Conservation (phyloP, 139 green algal species). For the Tetradesmus lagerheimii region DNA sequence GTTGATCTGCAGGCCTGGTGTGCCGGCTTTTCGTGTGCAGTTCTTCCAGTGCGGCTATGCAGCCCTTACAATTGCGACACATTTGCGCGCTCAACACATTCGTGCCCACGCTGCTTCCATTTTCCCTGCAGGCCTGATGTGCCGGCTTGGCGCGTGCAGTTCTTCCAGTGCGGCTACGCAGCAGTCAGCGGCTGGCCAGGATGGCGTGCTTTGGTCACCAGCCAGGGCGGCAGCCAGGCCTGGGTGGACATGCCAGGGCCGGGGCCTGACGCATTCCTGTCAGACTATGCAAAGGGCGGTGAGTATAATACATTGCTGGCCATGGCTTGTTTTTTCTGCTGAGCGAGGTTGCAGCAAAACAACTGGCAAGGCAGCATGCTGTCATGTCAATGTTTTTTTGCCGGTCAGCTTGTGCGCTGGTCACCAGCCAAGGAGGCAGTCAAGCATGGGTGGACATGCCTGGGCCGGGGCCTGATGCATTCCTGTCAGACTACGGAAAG, state of each 20-base stretch:
- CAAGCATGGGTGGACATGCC: conserved; percentile 63
- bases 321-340: too few species aligned
- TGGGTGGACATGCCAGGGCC: conserved; percentile 63
- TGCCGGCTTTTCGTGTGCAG: conserved; percentile 73
- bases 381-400: too few species aligned
- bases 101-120: too few species aligned
- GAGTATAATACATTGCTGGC: neutral
- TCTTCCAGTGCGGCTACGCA: conserved; percentile 73
- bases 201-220: conserved; percentile 75
- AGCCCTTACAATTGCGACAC: conserved; percentile 28
- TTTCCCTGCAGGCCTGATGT: conserved; percentile 60
- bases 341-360: too few species aligned
- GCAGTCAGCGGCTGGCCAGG: conserved; percentile 63
- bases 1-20: conserved; percentile 57
- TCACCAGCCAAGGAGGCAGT: conserved; percentile 58
- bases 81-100: too few species aligned
- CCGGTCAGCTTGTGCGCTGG: too few species aligned
- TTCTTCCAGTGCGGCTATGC: conserved; percentile 73
- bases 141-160: conserved; percentile 74
- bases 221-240: conserved; percentile 33
- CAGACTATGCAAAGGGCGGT: conserved; percentile 41
- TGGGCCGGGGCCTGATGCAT: conserved; percentile 47
- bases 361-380: too few species aligned
- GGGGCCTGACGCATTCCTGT: conserved; percentile 49
- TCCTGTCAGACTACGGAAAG: conserved; percentile 43